Percentiles rank a stretch among this genome's conserved stretches.
These are phyloP conservation scores for Pyrenophora seminiperda DNA, from an alignment of 2,329 filamentous ascomycete species.

Conservation along the genomic window DNA sequence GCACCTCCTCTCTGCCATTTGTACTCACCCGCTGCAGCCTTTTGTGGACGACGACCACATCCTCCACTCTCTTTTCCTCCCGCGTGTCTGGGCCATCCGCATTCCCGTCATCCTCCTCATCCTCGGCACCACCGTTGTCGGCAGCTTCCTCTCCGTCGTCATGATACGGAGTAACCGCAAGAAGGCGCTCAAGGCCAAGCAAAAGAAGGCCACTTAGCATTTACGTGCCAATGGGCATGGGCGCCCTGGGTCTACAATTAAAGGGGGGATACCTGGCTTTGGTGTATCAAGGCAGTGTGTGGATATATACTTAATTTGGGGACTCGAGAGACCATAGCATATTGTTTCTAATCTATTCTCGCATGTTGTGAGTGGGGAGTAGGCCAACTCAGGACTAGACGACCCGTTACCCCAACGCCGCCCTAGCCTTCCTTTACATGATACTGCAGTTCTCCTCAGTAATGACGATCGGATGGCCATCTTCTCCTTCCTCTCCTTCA, in stretches of 20 bases:
- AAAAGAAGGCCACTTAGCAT: constrained; percentile 73
- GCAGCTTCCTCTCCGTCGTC: constrained; percentile 92
- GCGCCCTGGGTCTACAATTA: background rate
- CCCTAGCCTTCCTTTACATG: constrained; percentile 24
- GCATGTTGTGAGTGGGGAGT: background rate
- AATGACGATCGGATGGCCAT: constrained; percentile 28
- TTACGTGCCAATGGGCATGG: background rate
- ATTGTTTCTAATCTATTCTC: background rate
- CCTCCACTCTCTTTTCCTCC: constrained; percentile 92
- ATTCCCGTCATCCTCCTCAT: constrained; percentile 97
- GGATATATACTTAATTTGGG: background rate
- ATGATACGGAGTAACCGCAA: constrained; percentile 99
- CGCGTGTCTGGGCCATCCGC: constrained; percentile 97
- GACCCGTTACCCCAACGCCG: background rate
- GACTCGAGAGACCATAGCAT: background rate
- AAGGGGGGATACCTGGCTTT: background rate
- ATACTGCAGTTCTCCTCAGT: constrained; percentile 40
- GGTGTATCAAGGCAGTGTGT: background rate
- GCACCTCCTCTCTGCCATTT: background rate
- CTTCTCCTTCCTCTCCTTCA: constrained; percentile 30
- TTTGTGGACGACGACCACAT: constrained; percentile 96
- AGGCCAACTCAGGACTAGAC: background rate
- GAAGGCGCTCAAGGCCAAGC: constrained; percentile 92
- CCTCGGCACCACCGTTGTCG: constrained; percentile 88
- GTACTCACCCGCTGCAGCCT: constrained; percentile 63